Evolutionary conservation across 2,329 filamentous ascomycete genomes (phyloP).

Genomic region (Colletotrichum destructivum): DNA sequence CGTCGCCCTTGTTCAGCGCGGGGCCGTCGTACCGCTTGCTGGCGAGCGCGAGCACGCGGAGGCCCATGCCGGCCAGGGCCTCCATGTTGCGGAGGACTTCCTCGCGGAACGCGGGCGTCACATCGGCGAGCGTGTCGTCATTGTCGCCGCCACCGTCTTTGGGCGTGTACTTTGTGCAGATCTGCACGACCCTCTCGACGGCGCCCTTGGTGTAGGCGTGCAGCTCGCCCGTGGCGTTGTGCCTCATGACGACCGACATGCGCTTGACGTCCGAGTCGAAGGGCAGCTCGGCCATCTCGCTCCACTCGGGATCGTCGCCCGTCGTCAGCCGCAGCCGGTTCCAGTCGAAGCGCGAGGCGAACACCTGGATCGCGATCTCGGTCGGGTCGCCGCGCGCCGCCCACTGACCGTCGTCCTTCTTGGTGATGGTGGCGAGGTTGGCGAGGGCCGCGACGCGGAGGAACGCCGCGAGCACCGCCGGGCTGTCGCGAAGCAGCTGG

Average conservation of each 20-base stretch:
- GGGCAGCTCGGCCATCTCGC: conserved; percentile 75
- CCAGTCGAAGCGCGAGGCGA: conserved; percentile 76
- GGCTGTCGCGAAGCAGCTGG: conserved; percentile 58
- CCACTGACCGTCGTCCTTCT: conserved; percentile 62
- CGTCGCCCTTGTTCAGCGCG: conserved; percentile 56
- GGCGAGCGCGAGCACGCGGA: conserved; percentile 78
- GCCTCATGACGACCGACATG: conserved; percentile 78
- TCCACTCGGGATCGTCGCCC: conserved; percentile 66
- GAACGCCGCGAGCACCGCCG: conserved; percentile 64
- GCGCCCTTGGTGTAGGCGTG: conserved; percentile 73
- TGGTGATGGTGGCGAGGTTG: conserved; percentile 66
- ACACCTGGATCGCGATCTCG: conserved; percentile 81
- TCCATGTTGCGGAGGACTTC: conserved; percentile 77
- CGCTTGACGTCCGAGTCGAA: conserved; percentile 82
- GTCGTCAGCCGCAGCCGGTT: conserved; percentile 67
- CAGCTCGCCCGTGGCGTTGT: conserved; percentile 52
- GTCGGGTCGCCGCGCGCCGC: conserved; percentile 76
- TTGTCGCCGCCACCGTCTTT: conserved; percentile 32
- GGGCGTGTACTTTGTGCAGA: conserved; percentile 64
- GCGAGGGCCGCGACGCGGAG: conserved; percentile 72
- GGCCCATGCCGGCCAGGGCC: conserved; percentile 71
- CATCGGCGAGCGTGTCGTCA: conserved; percentile 47
- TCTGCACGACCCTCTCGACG: conserved; percentile 76
- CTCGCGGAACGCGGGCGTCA: conserved; percentile 68
- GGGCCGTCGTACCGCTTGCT: conserved; percentile 59